Evolutionary conservation across 352 stramenopile genomes (phyloP), one percentile per base, ranked within the genome.

Genomic region (Thraustochytrium striatum): DNA sequence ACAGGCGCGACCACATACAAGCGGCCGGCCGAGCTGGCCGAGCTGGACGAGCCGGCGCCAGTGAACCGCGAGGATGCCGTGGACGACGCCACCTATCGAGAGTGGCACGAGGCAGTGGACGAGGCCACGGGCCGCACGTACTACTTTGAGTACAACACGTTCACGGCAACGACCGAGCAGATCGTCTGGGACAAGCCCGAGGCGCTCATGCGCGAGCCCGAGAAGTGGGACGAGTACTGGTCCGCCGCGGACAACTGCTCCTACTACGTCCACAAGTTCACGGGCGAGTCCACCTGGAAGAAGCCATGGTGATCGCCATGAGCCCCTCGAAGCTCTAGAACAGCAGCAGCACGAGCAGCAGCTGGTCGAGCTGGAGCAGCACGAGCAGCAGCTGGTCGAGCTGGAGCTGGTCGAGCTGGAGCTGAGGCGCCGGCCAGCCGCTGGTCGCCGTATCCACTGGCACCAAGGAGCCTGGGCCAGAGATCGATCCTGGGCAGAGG

Each of bases 161-260:
- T 62, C 30, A 75, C 65, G 2, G 21, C 58, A 19, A 75, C 65
- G 1, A 75, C 65, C 30, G 65, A 75, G 36, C 25, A 75, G 30
- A 61, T 75, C 32, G 65, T 75, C 39, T 75, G 65, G 65, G 65
- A 75, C 21, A 58, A 61, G 21, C 65, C 65, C 61, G 65, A 75
- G 2, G 65, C 65, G 1, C 50, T 75, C 32, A 58, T 38, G 43
- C 13, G 16, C 13, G 19, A 30, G 7, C n/a, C 25, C 30, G 65
- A 75, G 9, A 13, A 38, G 11, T 75, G 65, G 65, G 52, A 75
- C 30, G 65, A 75, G 35, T 75, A 75, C 30, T 75, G 28, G 43
- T 75, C 65, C 50, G 25, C 65, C 25, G 50, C 35, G n/a, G 65
- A 75, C 3, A 16, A 61, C 16, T 25, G 30, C 25, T 75, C 41